Conservation (phyloP, 2,329 filamentous ascomycete genomes). For the Aspergillus novofumigatus region DNA sequence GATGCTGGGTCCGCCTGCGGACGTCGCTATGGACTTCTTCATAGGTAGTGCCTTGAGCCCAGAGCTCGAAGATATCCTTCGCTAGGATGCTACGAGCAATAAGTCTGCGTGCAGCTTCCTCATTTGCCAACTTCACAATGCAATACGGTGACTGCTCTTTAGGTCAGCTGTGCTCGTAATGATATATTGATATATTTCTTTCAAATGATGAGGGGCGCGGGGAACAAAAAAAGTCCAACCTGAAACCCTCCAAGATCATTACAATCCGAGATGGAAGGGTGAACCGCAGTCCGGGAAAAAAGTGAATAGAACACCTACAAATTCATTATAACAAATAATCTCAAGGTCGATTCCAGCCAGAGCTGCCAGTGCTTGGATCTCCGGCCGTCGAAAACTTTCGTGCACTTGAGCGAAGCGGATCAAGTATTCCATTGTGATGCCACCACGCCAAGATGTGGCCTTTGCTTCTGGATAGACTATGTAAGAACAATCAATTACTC, state of each 20-base stretch:
- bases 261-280: background rate
- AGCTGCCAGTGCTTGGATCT: slow-evolving; percentile 74
- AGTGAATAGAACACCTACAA: slow-evolving; percentile 52
- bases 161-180: slow-evolving; percentile 12
- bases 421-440: slow-evolving; percentile 64
- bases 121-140: slow-evolving; percentile 65
- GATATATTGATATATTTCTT: background rate
- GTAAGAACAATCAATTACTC: background rate
- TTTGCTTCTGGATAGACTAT: background rate
- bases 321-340: slow-evolving; percentile 68
- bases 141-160: slow-evolving; percentile 76
- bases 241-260: background rate
- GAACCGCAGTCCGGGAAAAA: slow-evolving; percentile 1
- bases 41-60: slow-evolving; percentile 69
- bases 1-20: slow-evolving; percentile 52
- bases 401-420: slow-evolving; percentile 86
- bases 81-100: slow-evolving; percentile 74
- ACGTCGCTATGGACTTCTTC: slow-evolving; percentile 65
- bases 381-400: slow-evolving; percentile 82
- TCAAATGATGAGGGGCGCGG: background rate
- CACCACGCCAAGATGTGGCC: background rate
- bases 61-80: slow-evolving; percentile 82
- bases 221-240: background rate
- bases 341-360: slow-evolving; percentile 64
- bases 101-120: slow-evolving; percentile 61